A percentile compares a stretch with the other conserved stretches of the same genome.
These are phyloP conservation scores for Lichtheimia ramosa DNA, from an alignment of 371 early-diverging fungal genomes.

Conservation along the genomic window DNA sequence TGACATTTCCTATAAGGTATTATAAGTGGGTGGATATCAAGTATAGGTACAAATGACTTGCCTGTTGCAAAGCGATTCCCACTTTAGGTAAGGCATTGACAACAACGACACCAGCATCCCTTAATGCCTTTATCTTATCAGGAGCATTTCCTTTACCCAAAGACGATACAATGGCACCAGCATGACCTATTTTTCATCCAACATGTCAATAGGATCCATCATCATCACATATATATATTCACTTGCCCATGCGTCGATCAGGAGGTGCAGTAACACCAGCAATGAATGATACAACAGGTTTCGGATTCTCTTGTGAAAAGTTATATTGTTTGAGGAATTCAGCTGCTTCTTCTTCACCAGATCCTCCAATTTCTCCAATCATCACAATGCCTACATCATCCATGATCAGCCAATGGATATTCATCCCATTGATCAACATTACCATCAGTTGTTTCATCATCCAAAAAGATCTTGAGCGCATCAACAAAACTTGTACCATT, in stretches of 20 bases:
- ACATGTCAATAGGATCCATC: too few relatives aligned
- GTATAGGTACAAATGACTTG: slow-evolving; percentile 4
- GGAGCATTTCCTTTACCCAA: slow-evolving; percentile 98
- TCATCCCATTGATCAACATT: not conserved
- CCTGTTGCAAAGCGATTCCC: slow-evolving; percentile 83
- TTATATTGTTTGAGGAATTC: slow-evolving; percentile 95
- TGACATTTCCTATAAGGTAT: not conserved
- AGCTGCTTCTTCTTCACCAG: slow-evolving; percentile 98
- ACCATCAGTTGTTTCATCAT: slow-evolving; percentile 96
- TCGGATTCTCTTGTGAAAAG: slow-evolving; percentile 79
- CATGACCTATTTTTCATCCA: slow-evolving; percentile 36
- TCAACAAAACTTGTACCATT: slow-evolving; percentile 99
- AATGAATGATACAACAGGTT: slow-evolving; percentile 97
- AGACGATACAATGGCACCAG: slow-evolving; percentile 94
- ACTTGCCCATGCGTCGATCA: slow-evolving; percentile 92
- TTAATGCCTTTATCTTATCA: slow-evolving; percentile 95
- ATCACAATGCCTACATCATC: slow-evolving; percentile 74
- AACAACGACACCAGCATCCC: slow-evolving; percentile 89
- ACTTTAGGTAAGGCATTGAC: slow-evolving; percentile 93
- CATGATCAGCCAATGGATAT: too few relatives aligned
- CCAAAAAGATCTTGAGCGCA: slow-evolving; percentile 90
- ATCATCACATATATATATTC: slow-evolving; percentile 46
- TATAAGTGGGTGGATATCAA: too few relatives aligned
- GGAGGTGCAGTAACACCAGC: slow-evolving; percentile 99
- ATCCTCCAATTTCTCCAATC: slow-evolving; percentile 95